Evolutionary conservation across 768 basidiomycete genomes (phyloP).

Genomic region (Leccinum barrowsii): DNA sequence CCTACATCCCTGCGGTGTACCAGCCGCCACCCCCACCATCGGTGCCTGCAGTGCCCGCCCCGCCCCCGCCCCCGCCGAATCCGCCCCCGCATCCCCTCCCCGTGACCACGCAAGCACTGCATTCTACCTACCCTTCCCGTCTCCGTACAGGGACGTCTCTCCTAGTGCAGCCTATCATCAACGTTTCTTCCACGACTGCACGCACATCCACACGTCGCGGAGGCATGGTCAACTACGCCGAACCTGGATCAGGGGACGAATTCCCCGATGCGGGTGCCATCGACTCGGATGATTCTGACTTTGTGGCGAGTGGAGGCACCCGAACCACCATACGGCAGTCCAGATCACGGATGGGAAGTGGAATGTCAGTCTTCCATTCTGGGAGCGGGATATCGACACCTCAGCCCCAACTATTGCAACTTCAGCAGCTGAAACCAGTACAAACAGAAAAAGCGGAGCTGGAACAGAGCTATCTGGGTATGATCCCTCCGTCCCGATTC

Average conservation of each 20-base stretch:
- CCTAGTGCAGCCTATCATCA: conserved; percentile 82
- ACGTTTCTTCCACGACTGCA: conserved; percentile 37
- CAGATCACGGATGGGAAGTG: conserved; percentile 41
- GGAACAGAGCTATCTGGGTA: conserved; percentile 88
- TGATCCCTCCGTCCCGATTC: conserved; percentile 76
- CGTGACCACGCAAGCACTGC: conserved; percentile 63
- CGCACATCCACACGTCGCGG: conserved; percentile 57
- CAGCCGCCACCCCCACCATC: conserved; percentile 34
- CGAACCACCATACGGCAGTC: conserved; percentile 53
- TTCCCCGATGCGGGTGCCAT: conserved; percentile 76
- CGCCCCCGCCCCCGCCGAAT: conserved; percentile 39
- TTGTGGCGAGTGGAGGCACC: conserved; percentile 62
- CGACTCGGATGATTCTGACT: conserved; percentile 84
- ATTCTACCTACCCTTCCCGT: conserved; percentile 85
- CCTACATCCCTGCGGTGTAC: conserved; percentile 38
- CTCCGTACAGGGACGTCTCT: conserved; percentile 86
- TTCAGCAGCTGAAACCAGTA: conserved; percentile 13
- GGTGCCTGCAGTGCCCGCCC: conserved; percentile 20
- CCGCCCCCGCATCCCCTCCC: conserved; percentile 57
- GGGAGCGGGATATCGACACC: conserved; percentile 40
- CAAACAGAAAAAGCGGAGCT: conserved; percentile 53
- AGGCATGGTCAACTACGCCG: conserved; percentile 81
- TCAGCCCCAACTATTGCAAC: conserved; percentile 26
- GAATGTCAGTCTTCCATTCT: conserved; percentile 55
- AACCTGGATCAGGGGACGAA: conserved; percentile 81